These are phyloP conservation scores for Chaetoceros muelleri DNA, from an alignment of 108 stramenopile genomes.

Conservation along the genomic window DNA sequence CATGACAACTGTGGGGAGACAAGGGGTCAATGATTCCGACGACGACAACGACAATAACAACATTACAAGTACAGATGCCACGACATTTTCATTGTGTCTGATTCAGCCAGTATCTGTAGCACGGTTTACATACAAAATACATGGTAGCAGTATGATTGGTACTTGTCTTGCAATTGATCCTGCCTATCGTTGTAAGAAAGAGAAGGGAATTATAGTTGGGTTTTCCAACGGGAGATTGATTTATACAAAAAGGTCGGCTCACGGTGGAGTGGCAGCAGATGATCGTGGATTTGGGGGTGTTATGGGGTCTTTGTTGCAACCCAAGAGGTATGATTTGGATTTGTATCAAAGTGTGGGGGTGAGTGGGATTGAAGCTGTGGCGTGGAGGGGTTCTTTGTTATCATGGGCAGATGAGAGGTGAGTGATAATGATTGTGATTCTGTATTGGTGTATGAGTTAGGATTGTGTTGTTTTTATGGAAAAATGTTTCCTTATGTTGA, in stretches of 20 bases:
- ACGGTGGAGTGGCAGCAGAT: constrained; percentile 11
- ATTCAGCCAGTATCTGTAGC: background rate
- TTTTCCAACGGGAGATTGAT: constrained; percentile 58
- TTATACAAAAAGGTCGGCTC: constrained; percentile 35
- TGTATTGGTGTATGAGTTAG: too few species aligned
- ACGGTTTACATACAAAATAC: background rate
- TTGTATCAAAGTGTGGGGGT: constrained; percentile 24
- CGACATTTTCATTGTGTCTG: too few species aligned
- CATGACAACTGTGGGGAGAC: background rate
- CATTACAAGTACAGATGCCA: background rate
- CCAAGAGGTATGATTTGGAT: constrained; percentile 21
- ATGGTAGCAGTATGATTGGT: background rate
- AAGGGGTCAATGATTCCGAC: background rate
- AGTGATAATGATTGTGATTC: too few species aligned
- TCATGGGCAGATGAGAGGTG: constrained; percentile 71
- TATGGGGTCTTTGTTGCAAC: constrained; percentile 9
- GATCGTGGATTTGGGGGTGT: constrained; percentile 16
- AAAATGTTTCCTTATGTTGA: background rate
- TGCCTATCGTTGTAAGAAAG: constrained; percentile 30
- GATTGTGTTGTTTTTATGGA: too few species aligned
- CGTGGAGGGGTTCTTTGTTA: constrained; percentile 63
- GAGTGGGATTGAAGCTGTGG: constrained; percentile 47
- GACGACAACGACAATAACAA: background rate
- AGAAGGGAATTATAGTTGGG: constrained; percentile 52
- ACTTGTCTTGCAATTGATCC: constrained; percentile 65